A percentile compares a stretch with the other conserved stretches of the same genome.
phyloP scores from a whole-genome alignment of 805 yeast species.

The Scheffersomyces lignosus region DNA sequence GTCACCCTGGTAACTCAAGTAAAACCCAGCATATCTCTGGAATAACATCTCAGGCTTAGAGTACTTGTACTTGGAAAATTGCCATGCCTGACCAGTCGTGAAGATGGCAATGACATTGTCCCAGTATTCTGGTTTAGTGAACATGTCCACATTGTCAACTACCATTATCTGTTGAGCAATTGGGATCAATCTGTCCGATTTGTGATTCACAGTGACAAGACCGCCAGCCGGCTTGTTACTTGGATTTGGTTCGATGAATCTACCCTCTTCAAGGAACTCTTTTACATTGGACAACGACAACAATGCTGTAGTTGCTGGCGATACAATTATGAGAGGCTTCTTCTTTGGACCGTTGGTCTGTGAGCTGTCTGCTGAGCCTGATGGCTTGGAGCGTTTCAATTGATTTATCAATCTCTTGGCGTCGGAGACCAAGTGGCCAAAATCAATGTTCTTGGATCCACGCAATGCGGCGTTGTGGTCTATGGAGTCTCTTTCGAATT shows the following conservation, averaged over 20 bases:
- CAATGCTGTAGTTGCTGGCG: constrained; percentile 46
- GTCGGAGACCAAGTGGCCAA: constrained; percentile 66
- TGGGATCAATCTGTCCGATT: constrained; percentile 49
- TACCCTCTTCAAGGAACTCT: constrained; percentile 64
- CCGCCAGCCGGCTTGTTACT: constrained; percentile 32
- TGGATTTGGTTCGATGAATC: constrained; percentile 54
- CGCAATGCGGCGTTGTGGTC: constrained; percentile 63
- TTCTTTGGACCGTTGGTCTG: constrained; percentile 23
- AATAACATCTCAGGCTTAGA: constrained; percentile 76
- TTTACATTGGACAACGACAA: constrained; percentile 41
- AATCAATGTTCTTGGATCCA: constrained; percentile 67
- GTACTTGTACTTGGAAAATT: constrained; percentile 84
- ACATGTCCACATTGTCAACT: constrained; percentile 82
- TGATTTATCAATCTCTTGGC: constrained; percentile 59
- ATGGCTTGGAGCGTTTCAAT: constrained; percentile 51
- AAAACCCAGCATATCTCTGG: constrained; percentile 82
- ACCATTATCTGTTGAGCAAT: constrained; percentile 69
- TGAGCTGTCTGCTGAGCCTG: constrained; percentile 39
- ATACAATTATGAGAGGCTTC: constrained; percentile 44
- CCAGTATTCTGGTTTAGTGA: constrained; percentile 95
- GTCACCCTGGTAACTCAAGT: constrained; percentile 75
- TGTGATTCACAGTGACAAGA: constrained; percentile 53
- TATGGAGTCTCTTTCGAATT: constrained; percentile 50
- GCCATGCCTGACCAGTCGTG: constrained; percentile 98
- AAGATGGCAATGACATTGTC: constrained; percentile 93